Evolutionary conservation across 2,329 filamentous ascomycete genomes (phyloP), one percentile per base, ranked within the genome.

Genomic region (Fusarium nisikadoi): DNA sequence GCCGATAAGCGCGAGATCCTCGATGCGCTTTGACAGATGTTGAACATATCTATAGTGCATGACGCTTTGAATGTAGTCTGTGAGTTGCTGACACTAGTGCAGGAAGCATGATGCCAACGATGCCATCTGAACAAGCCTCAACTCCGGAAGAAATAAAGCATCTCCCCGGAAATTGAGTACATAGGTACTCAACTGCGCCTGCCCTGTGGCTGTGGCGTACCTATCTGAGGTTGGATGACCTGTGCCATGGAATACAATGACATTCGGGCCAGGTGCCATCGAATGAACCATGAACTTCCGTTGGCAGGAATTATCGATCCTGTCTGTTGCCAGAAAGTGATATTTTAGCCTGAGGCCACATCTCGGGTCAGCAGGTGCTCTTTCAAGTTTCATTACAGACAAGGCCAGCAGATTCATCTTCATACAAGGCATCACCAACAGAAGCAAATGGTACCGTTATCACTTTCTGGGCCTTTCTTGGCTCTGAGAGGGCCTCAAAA

Each of bases 1-100:
- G 36, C 42, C 65, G 58, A 69, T 69, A 64, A 68, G 50, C 65
- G 50, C 41, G 50, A 55, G 57, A 64, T 64, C 29, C 41, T 33
- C 65, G 50, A 66, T 52, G 53, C 65, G 65, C 65, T 68, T 63
- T 68, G 65, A 68, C 57, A 45, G 41, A 69, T 33, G 65, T 57
- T 64, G 65, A 47, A 42, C 25, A 33, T 52, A 58, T 64, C 50
- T 68, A 61, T 39, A 45, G 36, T 57, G 29, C 64, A 68, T 69
- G 25, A 50, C 60, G 64, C 35, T 42, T 50, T 53, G 31, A 43
- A 45, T 17, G 45, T 43, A 29, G 42, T 67, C 57, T 35, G 62
- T 59, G 54, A 68, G 65, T 50, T 57, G n/a, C 29, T 45, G 23
- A 20, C 31, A 20, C 53, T 59, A 62, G 63, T 43, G 43, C 17